Base-by-base conservation (phyloP, 208 protist genomes). In the Trypanosoma melophagium region DNA sequence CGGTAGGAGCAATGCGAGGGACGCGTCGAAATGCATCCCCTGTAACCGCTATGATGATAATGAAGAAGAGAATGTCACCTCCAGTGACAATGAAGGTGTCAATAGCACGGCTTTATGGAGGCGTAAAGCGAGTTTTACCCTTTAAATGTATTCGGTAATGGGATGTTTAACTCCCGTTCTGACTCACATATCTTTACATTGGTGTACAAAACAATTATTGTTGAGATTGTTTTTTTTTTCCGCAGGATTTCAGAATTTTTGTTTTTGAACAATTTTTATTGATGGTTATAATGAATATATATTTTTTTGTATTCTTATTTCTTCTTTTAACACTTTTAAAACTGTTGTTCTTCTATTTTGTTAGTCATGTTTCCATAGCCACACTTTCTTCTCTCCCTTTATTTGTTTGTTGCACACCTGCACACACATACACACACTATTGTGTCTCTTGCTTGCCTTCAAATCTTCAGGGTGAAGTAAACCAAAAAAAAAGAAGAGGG, bases 11-110 rank as follows among this genome's bases (percentile, higher is more conserved):
- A 22, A 38, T 66, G 54, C 50, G 69, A 28, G 53, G 52, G 45
- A 74, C 69, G 9, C 69, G 69, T 19, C 69, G 69, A 16, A 74
- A 74, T 53, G 60, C 69, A 41, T 51, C 61, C 19, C 69, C 69
- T 47, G 31, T 55, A 22, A 21, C 3, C 7, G n/a, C n/a, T 35
- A 58, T 56, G 22, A 8, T 42, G 53, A 53, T 38, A 16, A n/a
- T 45, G 41, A 40, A 17, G 62, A 22, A 38, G 2, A n/a, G 10
- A 9, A 35, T 41, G n/a, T 19, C 59, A 64, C 19, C 0, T 1
- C 5, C 22, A 17, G 40, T 31, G n/a, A 64, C 13, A 22, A 42
- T 25, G 5, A 47, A 8, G 17, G 41, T 47, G 5, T 16, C n/a
- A 2, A 31, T 25, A 7, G 41, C n/a, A 50, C 35, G 21, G 7